Conservation (phyloP, 352 stramenopile genomes). For the Phytophthora crassamura region DNA sequence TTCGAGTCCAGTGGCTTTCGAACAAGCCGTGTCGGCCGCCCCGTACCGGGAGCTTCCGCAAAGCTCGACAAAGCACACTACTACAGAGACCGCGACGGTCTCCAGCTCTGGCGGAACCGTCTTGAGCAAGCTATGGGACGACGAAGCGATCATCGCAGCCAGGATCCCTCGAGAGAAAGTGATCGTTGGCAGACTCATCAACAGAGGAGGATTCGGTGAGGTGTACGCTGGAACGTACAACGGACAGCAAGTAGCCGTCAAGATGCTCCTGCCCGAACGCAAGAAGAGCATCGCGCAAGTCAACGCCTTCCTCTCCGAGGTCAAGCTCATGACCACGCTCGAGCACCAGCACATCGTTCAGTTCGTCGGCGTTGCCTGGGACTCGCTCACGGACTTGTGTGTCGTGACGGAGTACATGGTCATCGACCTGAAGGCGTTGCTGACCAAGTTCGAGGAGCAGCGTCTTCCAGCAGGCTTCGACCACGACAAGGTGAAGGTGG, state of each 20-base stretch:
- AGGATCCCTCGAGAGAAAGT: constrained; percentile 12
- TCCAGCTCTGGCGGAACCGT: constrained; percentile 8
- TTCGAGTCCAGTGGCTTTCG: constrained; percentile 7
- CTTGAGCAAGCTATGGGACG: constrained; percentile 22
- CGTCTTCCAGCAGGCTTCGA: constrained; percentile 14
- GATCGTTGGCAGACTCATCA: background rate
- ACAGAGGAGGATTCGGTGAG: constrained; percentile 15
- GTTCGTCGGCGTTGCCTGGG: too few relatives aligned
- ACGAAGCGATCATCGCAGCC: constrained; percentile 27
- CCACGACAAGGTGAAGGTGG: constrained; percentile 13
- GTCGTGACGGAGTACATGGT: constrained; percentile 39
- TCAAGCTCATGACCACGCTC: constrained; percentile 12
- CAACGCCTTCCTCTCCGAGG: constrained; percentile 12
- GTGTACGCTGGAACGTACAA: constrained; percentile 12
- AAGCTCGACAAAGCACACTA: constrained; percentile 13
- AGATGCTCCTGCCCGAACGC: constrained; percentile 12
- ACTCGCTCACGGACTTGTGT: too few relatives aligned
- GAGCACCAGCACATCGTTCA: constrained; percentile 35
- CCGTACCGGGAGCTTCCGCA: constrained; percentile 1
- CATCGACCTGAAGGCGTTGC: constrained; percentile 25
- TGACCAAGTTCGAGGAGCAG: constrained; percentile 19
- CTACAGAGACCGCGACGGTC: constrained; percentile 17
- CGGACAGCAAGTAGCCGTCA: constrained; percentile 13
- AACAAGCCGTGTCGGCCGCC: constrained; percentile 1
- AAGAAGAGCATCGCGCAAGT: constrained; percentile 13